Evolutionary conservation across 2,329 filamentous ascomycete genomes (phyloP).

Genomic region (Fusarium sp.): DNA sequence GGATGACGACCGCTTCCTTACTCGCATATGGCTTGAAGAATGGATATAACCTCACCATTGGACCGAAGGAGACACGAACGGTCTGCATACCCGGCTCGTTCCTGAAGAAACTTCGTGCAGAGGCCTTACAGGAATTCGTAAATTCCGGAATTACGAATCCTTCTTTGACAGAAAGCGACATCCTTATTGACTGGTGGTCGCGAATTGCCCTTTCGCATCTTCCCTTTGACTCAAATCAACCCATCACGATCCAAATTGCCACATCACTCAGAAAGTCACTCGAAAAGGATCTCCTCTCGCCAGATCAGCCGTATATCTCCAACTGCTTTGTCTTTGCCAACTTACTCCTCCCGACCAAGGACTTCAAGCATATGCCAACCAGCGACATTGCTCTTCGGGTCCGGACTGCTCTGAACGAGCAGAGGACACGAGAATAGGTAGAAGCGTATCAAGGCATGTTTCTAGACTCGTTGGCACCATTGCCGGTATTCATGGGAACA

Average conservation of each 20-base stretch:
- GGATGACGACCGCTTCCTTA: not conserved
- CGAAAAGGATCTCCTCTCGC: not conserved
- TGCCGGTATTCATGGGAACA: not conserved
- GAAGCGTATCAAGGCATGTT: constrained; percentile 1
- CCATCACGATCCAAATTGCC: not conserved
- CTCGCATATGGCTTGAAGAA: constrained; percentile 4
- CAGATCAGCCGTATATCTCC: not conserved
- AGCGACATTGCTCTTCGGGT: not conserved
- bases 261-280: constrained; percentile 9
- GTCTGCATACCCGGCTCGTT: constrained; percentile 20
- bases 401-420: not conserved
- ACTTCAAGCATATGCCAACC: rapidly evolving
- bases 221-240: not conserved
- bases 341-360: not conserved
- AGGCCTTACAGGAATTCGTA: not conserved
- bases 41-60: constrained; percentile 1
- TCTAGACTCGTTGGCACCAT: not conserved
- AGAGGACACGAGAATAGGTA: not conserved
- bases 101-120: not conserved
- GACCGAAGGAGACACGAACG: constrained; percentile 18
- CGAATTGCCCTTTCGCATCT: constrained; percentile 6
- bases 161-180: constrained; percentile 25
- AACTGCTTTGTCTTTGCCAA: not conserved
- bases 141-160: not conserved
- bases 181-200: constrained; percentile 19